Evolutionary conservation across 1,284 basidiomycete species (phyloP).

Genomic region (Xerocomus amazonicus): DNA sequence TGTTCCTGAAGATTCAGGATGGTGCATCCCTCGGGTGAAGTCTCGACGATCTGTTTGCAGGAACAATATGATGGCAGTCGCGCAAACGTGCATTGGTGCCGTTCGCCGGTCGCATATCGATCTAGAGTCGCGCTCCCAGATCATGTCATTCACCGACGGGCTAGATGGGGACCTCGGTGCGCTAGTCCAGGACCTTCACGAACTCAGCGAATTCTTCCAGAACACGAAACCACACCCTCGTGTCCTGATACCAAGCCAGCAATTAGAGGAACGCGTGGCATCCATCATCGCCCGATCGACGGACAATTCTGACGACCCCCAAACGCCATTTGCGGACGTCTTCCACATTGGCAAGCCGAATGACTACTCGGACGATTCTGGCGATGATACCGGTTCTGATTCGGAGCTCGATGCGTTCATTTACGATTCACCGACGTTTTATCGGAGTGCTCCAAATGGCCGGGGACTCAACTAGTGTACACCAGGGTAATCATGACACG

Average conservation of each 20-base stretch:
- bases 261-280: conserved; percentile 71
- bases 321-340: conserved; percentile 75
- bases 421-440: conserved; percentile 53
- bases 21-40: conserved; percentile 75
- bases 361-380: conserved; percentile 43
- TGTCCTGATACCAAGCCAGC: conserved; percentile 47
- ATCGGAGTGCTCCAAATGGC: conserved; percentile 43
- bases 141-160: conserved; percentile 31
- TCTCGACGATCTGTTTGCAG: conserved; percentile 62
- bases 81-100: conserved; percentile 76
- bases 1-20: conserved; percentile 76
- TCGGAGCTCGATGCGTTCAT: conserved; percentile 68
- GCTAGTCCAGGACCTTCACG: conserved; percentile 82
- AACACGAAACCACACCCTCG: conserved; percentile 36
- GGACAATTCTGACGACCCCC: conserved; percentile 50
- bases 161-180: conserved; percentile 74
- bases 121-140: conserved; percentile 56
- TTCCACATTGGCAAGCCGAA: conserved; percentile 56
- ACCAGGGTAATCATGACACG: neutral
- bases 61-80: conserved; percentile 77
- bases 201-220: conserved; percentile 84
- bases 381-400: conserved; percentile 51
- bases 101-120: conserved; percentile 71
- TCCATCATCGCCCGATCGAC: conserved; percentile 77
- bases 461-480: conserved; percentile 32